These are phyloP conservation scores for Exophiala mesophila DNA, from an alignment of 2,329 filamentous ascomycete genomes.

Conservation along the genomic window DNA sequence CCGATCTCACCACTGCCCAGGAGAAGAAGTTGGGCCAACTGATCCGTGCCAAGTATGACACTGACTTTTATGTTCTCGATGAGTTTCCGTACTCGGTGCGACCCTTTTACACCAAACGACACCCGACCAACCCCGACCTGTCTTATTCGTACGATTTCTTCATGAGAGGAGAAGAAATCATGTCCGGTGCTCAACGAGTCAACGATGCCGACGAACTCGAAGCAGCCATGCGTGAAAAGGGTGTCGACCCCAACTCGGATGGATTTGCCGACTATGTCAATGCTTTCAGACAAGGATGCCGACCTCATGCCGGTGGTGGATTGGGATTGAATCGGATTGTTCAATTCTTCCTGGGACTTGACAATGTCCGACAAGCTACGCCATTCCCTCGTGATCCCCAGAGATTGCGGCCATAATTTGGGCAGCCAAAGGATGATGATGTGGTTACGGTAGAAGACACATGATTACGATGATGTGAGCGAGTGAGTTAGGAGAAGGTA, in stretches of 20 bases:
- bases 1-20: slow-evolving; percentile 45
- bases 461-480: too few species aligned
- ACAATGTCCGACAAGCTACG: slow-evolving; percentile 58
- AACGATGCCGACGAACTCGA: slow-evolving; percentile 56
- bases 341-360: slow-evolving; percentile 61
- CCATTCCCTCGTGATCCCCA: slow-evolving; percentile 62
- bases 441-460: too few species aligned
- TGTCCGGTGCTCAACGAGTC: slow-evolving; percentile 63
- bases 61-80: slow-evolving; percentile 95
- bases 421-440: not conserved
- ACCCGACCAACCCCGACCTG: slow-evolving; percentile 60
- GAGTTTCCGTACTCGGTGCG: slow-evolving; percentile 87
- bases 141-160: slow-evolving; percentile 68
- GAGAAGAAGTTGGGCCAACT: slow-evolving; percentile 73
- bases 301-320: slow-evolving; percentile 61
- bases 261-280: slow-evolving; percentile 61
- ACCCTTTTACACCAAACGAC: slow-evolving; percentile 88
- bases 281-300: slow-evolving; percentile 60
- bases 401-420: slow-evolving; percentile 42
- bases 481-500: too few species aligned
- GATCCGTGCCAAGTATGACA: slow-evolving; percentile 81
- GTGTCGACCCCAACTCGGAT: slow-evolving; percentile 54
- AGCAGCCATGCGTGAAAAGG: slow-evolving; percentile 54
- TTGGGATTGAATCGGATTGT: slow-evolving; percentile 63
- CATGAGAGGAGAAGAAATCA: slow-evolving; percentile 66